Percentiles rank a stretch among this genome's conserved stretches.
phyloP scores from a whole-genome alignment of 805 yeast genomes.

The Nakazawaea holstii region DNA sequence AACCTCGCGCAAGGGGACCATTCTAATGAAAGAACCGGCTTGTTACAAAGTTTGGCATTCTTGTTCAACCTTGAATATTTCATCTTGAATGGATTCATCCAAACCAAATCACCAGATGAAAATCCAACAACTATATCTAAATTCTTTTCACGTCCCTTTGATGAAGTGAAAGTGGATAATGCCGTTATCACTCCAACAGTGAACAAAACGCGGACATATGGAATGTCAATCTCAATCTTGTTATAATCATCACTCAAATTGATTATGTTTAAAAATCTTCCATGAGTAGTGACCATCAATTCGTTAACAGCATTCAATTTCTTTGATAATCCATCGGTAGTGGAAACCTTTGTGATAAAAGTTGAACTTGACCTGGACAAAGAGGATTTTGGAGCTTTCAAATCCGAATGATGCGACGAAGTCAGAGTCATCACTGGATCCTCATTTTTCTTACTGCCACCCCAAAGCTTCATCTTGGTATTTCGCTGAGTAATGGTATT shows the following conservation, averaged over 20 bases:
- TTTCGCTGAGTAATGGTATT: conserved; percentile 24
- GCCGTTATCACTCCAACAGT: conserved; percentile 34
- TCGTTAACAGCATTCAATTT: conserved; percentile 22
- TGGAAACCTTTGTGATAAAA: conserved; percentile 26
- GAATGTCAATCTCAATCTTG: conserved; percentile 36
- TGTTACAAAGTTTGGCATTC: conserved; percentile 35
- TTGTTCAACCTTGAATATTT: conserved; percentile 49
- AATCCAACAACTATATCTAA: conserved; percentile 57
- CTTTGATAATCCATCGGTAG: conserved; percentile 24
- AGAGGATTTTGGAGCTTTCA: conserved; percentile 25
- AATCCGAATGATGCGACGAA: conserved; percentile 10
- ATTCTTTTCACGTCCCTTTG: conserved; percentile 22
- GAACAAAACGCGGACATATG: conserved; percentile 38
- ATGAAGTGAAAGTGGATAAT: conserved; percentile 26
- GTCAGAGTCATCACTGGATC: conserved; percentile 1
- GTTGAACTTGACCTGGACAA: conserved; percentile 26
- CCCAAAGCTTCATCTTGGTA: conserved; percentile 8
- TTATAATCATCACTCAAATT: conserved; percentile 30
- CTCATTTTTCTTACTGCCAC: conserved; percentile 13
- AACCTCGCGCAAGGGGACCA: conserved; percentile 44
- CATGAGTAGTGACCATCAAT: conserved; percentile 40
- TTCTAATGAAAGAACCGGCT: conserved; percentile 37
- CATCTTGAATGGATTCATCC: conserved; percentile 49
- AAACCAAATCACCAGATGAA: conserved; percentile 59
- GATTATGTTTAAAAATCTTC: conserved; percentile 43